A percentile compares a stretch with the other conserved stretches of the same genome.
phyloP scores from a whole-genome alignment of 805 yeast genomes.

The Candida odintsovae region DNA sequence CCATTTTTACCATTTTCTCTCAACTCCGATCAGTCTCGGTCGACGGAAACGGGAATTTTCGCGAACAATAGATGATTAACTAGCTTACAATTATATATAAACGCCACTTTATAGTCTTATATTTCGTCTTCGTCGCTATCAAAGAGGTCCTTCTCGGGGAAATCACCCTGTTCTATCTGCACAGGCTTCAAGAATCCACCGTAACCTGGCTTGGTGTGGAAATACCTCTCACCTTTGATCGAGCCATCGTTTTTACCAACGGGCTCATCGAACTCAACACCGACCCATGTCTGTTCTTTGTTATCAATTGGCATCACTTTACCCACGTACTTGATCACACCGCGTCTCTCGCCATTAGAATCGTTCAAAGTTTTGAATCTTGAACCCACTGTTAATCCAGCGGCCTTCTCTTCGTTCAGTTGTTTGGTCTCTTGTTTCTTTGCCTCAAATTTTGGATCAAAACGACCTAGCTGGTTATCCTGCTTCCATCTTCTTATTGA shows the following conservation, averaged over 20 bases:
- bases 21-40: background rate
- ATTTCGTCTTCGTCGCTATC: constrained; percentile 44
- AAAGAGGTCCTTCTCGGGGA: constrained; percentile 41
- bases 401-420: constrained; percentile 27
- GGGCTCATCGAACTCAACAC: constrained; percentile 81
- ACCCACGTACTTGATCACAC: constrained; percentile 69
- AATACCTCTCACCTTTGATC: constrained; percentile 54
- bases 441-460: constrained; percentile 44
- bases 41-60: background rate
- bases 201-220: constrained; percentile 47
- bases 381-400: constrained; percentile 37
- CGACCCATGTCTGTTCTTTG: constrained; percentile 61
- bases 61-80: background rate
- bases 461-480: constrained; percentile 63
- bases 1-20: background rate
- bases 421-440: constrained; percentile 24
- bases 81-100: background rate
- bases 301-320: constrained; percentile 51
- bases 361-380: constrained; percentile 48
- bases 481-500: constrained; percentile 78
- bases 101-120: constrained; percentile 9
- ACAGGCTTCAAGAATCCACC: constrained; percentile 78
- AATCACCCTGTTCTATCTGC: constrained; percentile 65
- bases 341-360: constrained; percentile 51
- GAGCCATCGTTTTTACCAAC: constrained; percentile 83